Evolutionary conservation across 75 land plant genomes (phyloP), one percentile per base, ranked within the genome.

Genomic region (Ceratopteris richardii): DNA sequence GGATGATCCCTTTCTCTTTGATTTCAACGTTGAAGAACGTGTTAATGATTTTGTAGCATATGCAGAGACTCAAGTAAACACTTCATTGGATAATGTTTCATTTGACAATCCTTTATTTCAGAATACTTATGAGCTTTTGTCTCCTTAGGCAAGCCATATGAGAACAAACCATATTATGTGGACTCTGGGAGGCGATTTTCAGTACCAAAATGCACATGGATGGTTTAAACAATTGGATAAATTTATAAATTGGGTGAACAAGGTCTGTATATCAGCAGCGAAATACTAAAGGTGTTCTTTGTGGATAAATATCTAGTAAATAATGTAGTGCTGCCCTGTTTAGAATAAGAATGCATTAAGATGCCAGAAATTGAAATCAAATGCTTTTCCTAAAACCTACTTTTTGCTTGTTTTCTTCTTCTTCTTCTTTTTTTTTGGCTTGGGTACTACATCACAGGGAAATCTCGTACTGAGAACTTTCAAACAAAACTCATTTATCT

Each of bases 11-110:
- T 36, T 71, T 12, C 58, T 85, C 41, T 86, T 77, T 61, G 90
- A 89, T 60, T 89, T 82, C 57, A 86, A 85, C 65, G 86, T 89
- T 50, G 66, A 86, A 56, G 68, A 80, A 51, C 73, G 83, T 39
- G 81, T 89, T 4, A 53, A 89, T 60, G 77, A 71, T 55, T 89
- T 89, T 71, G 90, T 89, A 3, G 60, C 64, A 33, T 78, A 80
- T 56, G 90, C 95, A 31, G 13, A 77, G 39, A 56, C 71, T 56
- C 94, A 89, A 78, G 95, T 89, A 44, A 21, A n/a, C 14, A 22
- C 9, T 33, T 33, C 9, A n/a, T n/a, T n/a, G n/a, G 9, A 18
- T 18, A 14, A 7, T 43, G 20, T 21, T 62, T 51, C 18, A 24
- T 16, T 7, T 14, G 31, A 12, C 29, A 28, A 48, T 62, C 10